Base-by-base conservation (phyloP, 331 rosid genomes). In the Malus hybrid region DNA sequence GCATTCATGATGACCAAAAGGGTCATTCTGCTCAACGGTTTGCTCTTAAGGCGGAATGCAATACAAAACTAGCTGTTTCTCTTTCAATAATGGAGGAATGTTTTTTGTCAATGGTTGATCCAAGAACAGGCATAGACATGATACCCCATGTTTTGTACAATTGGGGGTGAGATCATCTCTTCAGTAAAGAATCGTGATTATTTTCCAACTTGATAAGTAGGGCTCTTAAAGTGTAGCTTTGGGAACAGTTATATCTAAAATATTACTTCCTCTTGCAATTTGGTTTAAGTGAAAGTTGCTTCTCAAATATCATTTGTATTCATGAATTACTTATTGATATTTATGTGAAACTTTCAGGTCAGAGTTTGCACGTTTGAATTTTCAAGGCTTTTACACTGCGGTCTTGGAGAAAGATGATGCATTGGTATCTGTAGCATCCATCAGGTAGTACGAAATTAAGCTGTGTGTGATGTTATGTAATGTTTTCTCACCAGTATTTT, bases 21-120 rank as follows among this genome's bases (percentile, higher is more conserved):
- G 82, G 86, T 84, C 90, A 82, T 86, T 95, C 98, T 65, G 88
- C 97, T 55, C 96, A 89, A 72, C 87, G 99, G 81, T 78, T 95
- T 85, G 96, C 97, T 48, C 87, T 90, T 78, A 95, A 92, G 87
- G 99, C 98, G 5, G 86, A 92, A 72, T 95, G 98, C 93, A 95
- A 92, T 78, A 88, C 96, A 52, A 95, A 89, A 82, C 77, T 95
- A 84, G 92, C 95, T 68, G 93, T 95, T 81, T 97, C 99, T 79
- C 97, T 95, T 78, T 84, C 98, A 61, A 90, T 95, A 71, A 89
- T 95, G 99, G 97, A 90, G 87, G 99, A 95, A 83, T 92, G 99
- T 63, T 95, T 95, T 81, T 77, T 95, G 80, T 89, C 99, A 5
- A 92, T 95, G 98, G 88, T 92, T 64, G 99, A 95, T 88, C 93